phyloP scores from a whole-genome alignment of 768 basidiomycete species.

The Mrakia frigida region DNA sequence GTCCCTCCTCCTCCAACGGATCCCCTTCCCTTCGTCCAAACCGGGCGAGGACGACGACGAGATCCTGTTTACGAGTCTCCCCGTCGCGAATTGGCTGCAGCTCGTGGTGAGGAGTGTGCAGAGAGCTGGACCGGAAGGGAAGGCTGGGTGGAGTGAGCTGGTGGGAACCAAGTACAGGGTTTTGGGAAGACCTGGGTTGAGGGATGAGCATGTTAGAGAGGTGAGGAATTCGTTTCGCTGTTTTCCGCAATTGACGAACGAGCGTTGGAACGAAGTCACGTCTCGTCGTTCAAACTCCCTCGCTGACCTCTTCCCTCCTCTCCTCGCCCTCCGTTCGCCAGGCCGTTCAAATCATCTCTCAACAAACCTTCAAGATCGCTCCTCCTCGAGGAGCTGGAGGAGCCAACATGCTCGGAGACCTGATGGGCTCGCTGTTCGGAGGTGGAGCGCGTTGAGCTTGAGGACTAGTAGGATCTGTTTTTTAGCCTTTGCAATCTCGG shows the following conservation, averaged over 20 bases:
- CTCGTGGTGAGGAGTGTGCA: conserved; percentile 84
- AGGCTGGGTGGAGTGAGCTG: conserved; percentile 71
- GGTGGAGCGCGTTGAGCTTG: background rate
- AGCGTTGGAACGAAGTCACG: background rate
- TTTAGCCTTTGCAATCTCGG: no score
- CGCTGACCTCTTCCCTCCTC: background rate
- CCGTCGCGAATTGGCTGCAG: conserved; percentile 80
- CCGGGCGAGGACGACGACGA: conserved; percentile 54
- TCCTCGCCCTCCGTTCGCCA: background rate
- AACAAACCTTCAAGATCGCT: conserved; percentile 73
- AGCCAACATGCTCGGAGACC: conserved; percentile 77
- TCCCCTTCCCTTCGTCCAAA: conserved; percentile 34
- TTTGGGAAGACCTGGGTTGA: conserved; percentile 53
- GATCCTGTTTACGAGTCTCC: conserved; percentile 67
- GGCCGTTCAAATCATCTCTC: conserved; percentile 25
- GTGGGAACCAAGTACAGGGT: conserved; percentile 42
- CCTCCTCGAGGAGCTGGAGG: conserved; percentile 58
- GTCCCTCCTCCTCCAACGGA: conserved; percentile 44
- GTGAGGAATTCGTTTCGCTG: conserved; percentile 49
- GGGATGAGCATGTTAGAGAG: conserved; percentile 43
- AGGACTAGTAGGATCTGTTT: no score
- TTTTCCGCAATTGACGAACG: no score
- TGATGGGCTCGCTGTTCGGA: conserved; percentile 83
- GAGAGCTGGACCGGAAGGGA: conserved; percentile 62
- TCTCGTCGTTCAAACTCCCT: background rate